Percentiles rank a stretch among this genome's conserved stretches.
Evolutionary conservation across 1,139 yeast genomes (phyloP).

Genomic region (Debaryomyces subglobosus): DNA sequence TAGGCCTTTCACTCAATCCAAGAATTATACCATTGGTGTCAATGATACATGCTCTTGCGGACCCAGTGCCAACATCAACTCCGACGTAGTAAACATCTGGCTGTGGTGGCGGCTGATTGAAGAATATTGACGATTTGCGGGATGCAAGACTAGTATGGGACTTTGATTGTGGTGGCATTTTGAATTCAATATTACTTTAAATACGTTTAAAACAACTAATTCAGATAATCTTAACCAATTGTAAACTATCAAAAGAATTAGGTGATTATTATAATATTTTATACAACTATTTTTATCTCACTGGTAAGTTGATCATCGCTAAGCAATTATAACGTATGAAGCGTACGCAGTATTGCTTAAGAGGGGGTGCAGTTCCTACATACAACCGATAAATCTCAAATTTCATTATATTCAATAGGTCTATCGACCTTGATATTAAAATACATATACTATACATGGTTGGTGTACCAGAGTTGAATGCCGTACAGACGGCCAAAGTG

Average conservation of each 20-base stretch:
- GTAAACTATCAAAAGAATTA: not conserved
- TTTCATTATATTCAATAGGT: not conserved
- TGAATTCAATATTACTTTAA: not conserved
- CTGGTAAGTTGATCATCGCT: constrained; percentile 8
- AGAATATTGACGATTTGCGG: constrained; percentile 43
- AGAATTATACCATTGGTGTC: constrained; percentile 82
- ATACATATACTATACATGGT: constrained; percentile 7
- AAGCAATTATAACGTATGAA: constrained; percentile 3
- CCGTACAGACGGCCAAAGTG: not conserved
- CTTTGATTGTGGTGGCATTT: constrained; percentile 20
- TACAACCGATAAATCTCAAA: not conserved
- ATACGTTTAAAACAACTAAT: not conserved
- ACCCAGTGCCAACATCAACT: constrained; percentile 97
- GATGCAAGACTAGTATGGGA: constrained; percentile 46
- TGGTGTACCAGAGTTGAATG: not conserved
- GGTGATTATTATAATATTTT: not conserved
- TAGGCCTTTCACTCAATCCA: constrained; percentile 79
- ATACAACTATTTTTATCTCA: not conserved
- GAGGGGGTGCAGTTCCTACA: not conserved
- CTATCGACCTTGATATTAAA: constrained; percentile 1
- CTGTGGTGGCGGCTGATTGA: constrained; percentile 44
- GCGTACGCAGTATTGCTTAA: not conserved
- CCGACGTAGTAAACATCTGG: constrained; percentile 75
- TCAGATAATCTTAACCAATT: not conserved
- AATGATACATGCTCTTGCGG: constrained; percentile 92